Evolutionary conservation across 169 alveolate species (phyloP).

Genomic region (Plasmodium berghei): DNA sequence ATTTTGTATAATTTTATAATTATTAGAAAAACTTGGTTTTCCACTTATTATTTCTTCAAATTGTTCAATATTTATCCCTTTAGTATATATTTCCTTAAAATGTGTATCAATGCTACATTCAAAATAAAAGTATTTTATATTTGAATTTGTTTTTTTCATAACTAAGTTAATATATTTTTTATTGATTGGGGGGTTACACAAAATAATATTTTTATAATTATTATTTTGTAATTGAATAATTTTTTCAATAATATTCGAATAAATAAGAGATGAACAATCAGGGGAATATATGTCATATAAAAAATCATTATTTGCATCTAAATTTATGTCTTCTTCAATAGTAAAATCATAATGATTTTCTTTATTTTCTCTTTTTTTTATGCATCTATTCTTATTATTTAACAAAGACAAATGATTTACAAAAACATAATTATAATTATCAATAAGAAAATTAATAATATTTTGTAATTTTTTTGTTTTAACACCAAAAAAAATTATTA

Average conservation of each 20-base stretch:
- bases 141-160: conserved; percentile 11
- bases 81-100: background rate
- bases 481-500: conserved; percentile 34
- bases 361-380: background rate
- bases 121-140: conserved; percentile 19
- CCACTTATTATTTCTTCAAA: background rate
- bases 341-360: too few species aligned
- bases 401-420: conserved; percentile 12
- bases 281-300: too few species aligned
- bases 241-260: conserved; percentile 45
- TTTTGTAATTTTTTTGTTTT: conserved; percentile 7
- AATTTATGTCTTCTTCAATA: too few species aligned
- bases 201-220: conserved; percentile 27
- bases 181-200: conserved; percentile 33
- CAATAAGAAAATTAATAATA: conserved; percentile 9
- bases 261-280: background rate
- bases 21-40: background rate
- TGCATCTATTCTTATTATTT: conserved; percentile 9
- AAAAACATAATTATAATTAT: conserved; percentile 36
- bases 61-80: background rate
- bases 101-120: conserved; percentile 1
- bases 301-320: too few species aligned
- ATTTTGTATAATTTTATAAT: too few species aligned
- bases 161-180: conserved; percentile 19
- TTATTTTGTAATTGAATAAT: conserved; percentile 10